Base-by-base conservation (phyloP, 768 basidiomycete species). In the Suillus luteus region DNA sequence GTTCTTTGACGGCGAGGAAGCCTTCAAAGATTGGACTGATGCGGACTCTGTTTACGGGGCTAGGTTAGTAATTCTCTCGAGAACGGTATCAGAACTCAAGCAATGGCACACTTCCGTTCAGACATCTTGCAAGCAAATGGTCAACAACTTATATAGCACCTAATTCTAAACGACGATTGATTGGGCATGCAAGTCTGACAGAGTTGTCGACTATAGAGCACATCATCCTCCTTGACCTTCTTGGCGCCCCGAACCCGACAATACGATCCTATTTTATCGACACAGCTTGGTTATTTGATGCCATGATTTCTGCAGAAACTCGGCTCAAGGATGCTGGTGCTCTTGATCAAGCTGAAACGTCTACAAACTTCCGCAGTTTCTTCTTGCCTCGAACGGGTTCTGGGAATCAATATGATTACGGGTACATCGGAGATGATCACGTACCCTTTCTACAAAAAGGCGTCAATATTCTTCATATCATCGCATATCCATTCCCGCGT, bases 1-100 rank as follows among this genome's bases (percentile, higher is more conserved):
- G 11, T 96, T 99, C 73, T 96, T 99, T 64, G 97, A 99, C 70
- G 97, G 97, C 3, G 97, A 99, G 76, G 97, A 99, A 76, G 97
- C 97, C 0, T 98, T 96, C 76, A 81, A 86, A 55, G 81, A 85
- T 33, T 99, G 96, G 96, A 94, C 93, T 2, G 84, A 82, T 37
- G 86, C 84, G 2, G 96, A 99, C 76, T 96, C 93, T 1, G 88
- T 94, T 49, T 99, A 99, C 72, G 96, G 96, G n/a, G 90, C 96
- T 46, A 87, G 93, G 96, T 94, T 70, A 62, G n/a, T 55, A 54
- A 35, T 55, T 33, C 31, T 15, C 24, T 27, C 62, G 31, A 48
- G 12, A 14, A n/a, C 60, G 9, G 24, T 57, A 41, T 52, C 22
- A 55, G 59, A 9, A 66, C 48, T 17, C 11, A 40, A 19, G 63